These are phyloP conservation scores for Triticum timopheevii DNA, from an alignment of 176 grass and related monocot genomes.

Conservation along the genomic window DNA sequence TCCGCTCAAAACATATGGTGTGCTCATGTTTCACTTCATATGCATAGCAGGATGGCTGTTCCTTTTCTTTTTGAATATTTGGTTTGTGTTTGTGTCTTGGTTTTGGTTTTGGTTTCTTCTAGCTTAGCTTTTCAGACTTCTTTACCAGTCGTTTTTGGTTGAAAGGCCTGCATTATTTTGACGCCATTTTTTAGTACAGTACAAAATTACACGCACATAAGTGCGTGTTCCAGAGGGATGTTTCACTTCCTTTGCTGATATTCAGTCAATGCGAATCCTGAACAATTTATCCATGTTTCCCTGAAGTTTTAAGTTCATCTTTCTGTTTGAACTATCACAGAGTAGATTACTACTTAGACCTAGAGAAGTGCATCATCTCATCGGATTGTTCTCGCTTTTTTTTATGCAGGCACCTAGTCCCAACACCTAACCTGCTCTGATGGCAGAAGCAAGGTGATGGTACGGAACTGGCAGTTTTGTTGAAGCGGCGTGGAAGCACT, in stretches of 20 bases:
- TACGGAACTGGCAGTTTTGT: not conserved
- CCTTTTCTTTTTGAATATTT: not conserved
- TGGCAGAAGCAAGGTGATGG: conserved; percentile 57
- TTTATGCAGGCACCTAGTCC: conserved; percentile 61
- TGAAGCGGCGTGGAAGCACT: not conserved
- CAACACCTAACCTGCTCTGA: conserved; percentile 70
- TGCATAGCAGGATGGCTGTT: not conserved
- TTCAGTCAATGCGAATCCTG: not conserved
- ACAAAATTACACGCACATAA: not conserved
- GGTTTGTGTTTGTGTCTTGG: not conserved
- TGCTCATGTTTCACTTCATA: conserved; percentile 4
- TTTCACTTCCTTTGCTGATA: not conserved
- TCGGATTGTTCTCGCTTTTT: not conserved
- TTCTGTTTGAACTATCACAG: not conserved
- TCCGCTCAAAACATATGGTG: conserved; percentile 66
- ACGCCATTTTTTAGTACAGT: not conserved
- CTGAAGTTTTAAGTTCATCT: not conserved
- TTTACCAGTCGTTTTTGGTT: not conserved
- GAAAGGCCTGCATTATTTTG: not conserved
- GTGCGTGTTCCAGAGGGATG: not conserved
- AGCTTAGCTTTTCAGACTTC: not conserved
- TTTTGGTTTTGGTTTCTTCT: not conserved
- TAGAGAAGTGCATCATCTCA: not conserved
- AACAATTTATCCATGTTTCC: not conserved
- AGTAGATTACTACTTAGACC: not conserved